Evolutionary conservation across 2,329 filamentous ascomycete genomes (phyloP).

Genomic region (Xylaria sp.): DNA sequence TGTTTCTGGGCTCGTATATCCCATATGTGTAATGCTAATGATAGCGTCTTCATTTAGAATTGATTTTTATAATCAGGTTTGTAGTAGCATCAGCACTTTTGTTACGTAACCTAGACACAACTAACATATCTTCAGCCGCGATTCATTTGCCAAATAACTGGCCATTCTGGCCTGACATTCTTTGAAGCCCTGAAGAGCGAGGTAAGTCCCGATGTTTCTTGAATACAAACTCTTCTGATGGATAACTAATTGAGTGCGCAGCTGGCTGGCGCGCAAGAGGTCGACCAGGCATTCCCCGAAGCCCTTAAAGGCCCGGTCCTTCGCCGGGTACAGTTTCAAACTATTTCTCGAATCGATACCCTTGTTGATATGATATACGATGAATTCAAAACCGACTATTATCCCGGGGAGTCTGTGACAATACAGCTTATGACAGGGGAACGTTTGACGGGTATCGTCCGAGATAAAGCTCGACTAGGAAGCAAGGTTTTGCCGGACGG

Average conservation of each 20-base stretch:
- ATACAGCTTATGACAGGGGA: constrained; percentile 77
- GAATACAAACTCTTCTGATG: constrained; percentile 7
- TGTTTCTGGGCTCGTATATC: not conserved
- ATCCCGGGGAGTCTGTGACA: constrained; percentile 85
- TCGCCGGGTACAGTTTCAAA: constrained; percentile 91
- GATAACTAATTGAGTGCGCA: constrained; percentile 52
- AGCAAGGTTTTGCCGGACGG: constrained; percentile 73
- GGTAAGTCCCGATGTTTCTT: constrained; percentile 63
- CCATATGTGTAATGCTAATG: constrained; percentile 42
- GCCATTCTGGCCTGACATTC: constrained; percentile 89
- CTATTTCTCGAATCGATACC: constrained; percentile 88
- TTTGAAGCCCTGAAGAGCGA: constrained; percentile 94
- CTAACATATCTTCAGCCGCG: constrained; percentile 67
- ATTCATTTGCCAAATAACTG: constrained; percentile 96
- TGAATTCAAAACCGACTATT: constrained; percentile 90
- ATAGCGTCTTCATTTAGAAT: constrained; percentile 65
- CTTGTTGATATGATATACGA: constrained; percentile 75
- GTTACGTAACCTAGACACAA: not conserved
- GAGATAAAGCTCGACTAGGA: constrained; percentile 86
- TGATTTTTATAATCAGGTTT: constrained; percentile 93
- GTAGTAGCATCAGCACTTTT: constrained; percentile 42
- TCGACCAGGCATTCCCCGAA: constrained; percentile 92
- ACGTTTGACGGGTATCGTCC: constrained; percentile 76
- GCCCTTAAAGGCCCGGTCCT: constrained; percentile 90
- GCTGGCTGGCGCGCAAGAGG: constrained; percentile 84